Percentiles rank a stretch among this genome's conserved stretches.
These are phyloP conservation scores for Claviceps pazoutovae DNA, from an alignment of 2,329 filamentous ascomycete genomes.

Conservation along the genomic window DNA sequence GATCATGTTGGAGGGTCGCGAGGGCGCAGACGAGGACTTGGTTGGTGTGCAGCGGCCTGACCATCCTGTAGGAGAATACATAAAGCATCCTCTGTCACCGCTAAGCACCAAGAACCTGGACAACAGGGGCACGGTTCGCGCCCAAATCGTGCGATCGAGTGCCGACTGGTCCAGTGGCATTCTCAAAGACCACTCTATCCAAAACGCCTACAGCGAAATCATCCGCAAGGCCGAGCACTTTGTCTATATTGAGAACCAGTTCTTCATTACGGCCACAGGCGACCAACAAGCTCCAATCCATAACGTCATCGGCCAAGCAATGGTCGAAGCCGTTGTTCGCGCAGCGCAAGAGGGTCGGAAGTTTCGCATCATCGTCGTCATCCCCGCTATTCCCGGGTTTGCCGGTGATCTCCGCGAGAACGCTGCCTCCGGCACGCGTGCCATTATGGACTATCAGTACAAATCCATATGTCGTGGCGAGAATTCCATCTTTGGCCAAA, in stretches of 20 bases:
- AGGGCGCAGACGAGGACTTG: constrained; percentile 69
- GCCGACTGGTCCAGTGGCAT: constrained; percentile 92
- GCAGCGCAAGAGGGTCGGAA: constrained; percentile 74
- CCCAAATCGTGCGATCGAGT: constrained; percentile 80
- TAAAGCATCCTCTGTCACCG: constrained; percentile 63
- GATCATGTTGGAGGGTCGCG: constrained; percentile 64
- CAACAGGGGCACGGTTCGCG: constrained; percentile 59
- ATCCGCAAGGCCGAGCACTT: constrained; percentile 83
- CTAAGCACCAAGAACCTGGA: constrained; percentile 50
- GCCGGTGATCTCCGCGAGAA: constrained; percentile 77
- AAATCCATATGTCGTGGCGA: constrained; percentile 88
- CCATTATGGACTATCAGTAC: constrained; percentile 98
- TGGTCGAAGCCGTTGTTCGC: constrained; percentile 77
- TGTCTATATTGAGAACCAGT: constrained; percentile 97
- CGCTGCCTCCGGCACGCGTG: constrained; percentile 71
- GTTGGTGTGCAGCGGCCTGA: constrained; percentile 79
- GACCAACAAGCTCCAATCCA: constrained; percentile 75
- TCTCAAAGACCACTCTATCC: constrained; percentile 68
- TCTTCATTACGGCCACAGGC: constrained; percentile 91
- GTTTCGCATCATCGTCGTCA: constrained; percentile 80
- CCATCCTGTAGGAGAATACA: constrained; percentile 77
- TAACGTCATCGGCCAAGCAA: constrained; percentile 76
- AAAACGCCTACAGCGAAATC: constrained; percentile 73
- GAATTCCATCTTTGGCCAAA: constrained; percentile 75
- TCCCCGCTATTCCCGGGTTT: constrained; percentile 87